Evolutionary conservation across 345 rosid species (phyloP), one percentile per base, ranked within the genome.

Genomic region (Eucalyptus paniculata): DNA sequence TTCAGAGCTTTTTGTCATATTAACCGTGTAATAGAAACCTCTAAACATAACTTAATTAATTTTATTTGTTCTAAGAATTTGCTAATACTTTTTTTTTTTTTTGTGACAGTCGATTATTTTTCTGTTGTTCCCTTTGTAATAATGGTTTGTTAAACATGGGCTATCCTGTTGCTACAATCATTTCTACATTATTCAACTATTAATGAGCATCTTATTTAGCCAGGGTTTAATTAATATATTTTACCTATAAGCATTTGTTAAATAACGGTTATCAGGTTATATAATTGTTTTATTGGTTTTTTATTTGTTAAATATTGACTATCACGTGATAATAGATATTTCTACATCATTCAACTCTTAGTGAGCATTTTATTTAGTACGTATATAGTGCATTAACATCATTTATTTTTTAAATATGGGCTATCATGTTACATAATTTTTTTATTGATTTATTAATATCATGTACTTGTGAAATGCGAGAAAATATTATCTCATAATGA

Each of bases 1-100:
- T 26, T 58, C 0, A 2, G 1, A 24, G 30, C 1, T 11, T 58
- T 58, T 10, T 24, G 65, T 24, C 1, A 2, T 26, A 58, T 10
- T 26, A 58, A 67, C 40, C 5, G 12, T n/a, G 77, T 4, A 8
- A 69, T 18, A 69, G 19, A 69, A 69, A 69, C 42, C 23, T 69
- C 42, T 32, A 69, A 18, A 69, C 42, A 17, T 58, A 24, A 56
- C 0, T 56, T 23, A 9, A 56, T 56, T 56, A 56, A 56, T 56
- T 56, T 56, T 24, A 56, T 58, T 58, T 58, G 18, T 69, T 32
- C 24, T 69, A 32, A 4, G 12, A 34, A 69, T 69, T 69, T 69
- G 23, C 12, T 69, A 67, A 32, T 67, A 32, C 42, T 32, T 67
- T 67, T 17, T 51, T 5, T 51, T 5, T 42, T 67, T 17, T 67